Conservation (phyloP, 257 asterid genomes). For the Primulina eburnea region DNA sequence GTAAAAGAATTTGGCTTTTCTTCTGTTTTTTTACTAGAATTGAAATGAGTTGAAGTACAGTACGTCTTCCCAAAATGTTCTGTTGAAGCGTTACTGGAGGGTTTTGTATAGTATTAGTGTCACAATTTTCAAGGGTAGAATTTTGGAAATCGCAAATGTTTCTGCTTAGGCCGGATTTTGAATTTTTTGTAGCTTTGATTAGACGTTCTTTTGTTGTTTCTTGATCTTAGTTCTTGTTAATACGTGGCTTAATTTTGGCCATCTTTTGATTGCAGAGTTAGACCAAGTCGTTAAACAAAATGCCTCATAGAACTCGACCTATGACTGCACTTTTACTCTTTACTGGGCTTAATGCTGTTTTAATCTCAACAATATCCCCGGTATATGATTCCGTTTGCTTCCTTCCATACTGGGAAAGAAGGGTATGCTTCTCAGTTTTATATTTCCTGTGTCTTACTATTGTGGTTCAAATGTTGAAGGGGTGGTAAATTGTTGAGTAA, state of each 20-base stretch:
- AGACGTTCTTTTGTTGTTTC: background rate
- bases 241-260: constrained; percentile 3
- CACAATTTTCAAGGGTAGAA: background rate
- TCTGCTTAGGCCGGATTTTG: background rate
- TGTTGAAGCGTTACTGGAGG: background rate
- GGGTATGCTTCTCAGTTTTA: constrained; percentile 39
- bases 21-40: no score
- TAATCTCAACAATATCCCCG: constrained; percentile 67
- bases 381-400: constrained; percentile 89
- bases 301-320: constrained; percentile 93
- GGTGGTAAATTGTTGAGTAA: background rate
- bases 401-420: constrained; percentile 84
- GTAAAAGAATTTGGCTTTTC: background rate
- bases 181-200: no score
- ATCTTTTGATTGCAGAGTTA: constrained; percentile 27
- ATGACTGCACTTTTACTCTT: constrained; percentile 77
- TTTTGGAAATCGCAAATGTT: background rate
- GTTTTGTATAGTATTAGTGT: background rate
- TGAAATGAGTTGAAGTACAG: background rate
- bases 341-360: constrained; percentile 71
- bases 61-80: background rate
- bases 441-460: constrained; percentile 5
- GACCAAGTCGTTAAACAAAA: constrained; percentile 25
- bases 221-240: background rate
- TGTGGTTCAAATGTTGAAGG: constrained; percentile 11